Conservation (phyloP, 2,329 filamentous ascomycete species). For the Rhinocladiella similis region DNA sequence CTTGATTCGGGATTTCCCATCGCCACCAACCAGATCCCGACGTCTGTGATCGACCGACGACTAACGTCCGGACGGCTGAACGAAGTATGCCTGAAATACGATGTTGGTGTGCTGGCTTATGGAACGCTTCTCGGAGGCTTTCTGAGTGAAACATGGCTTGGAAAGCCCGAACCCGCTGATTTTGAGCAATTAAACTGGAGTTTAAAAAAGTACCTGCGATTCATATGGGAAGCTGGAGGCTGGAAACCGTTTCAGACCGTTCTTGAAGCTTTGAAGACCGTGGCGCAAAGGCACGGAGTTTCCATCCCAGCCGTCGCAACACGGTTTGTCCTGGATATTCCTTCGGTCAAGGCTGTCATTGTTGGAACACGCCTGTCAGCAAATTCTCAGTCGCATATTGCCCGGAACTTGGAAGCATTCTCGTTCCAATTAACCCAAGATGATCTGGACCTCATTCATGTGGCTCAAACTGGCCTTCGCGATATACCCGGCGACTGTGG, state of each 20-base stretch:
- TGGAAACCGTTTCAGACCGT: background rate
- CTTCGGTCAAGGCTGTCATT: background rate
- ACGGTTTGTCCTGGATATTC: background rate
- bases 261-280: background rate
- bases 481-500: background rate
- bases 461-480: background rate
- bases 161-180: background rate
- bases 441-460: background rate
- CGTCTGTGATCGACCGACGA: background rate
- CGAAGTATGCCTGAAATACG: background rate
- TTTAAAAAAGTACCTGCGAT: background rate
- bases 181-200: background rate
- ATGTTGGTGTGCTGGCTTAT: background rate
- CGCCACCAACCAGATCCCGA: slow-evolving; percentile 1
- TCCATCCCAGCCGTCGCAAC: background rate
- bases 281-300: background rate
- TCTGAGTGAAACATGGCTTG: background rate
- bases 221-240: background rate
- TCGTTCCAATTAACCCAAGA: background rate
- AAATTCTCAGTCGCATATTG: background rate
- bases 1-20: background rate
- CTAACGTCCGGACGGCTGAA: background rate
- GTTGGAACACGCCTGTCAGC: background rate
- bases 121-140: background rate
- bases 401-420: background rate